Percentiles rank a stretch among this genome's conserved stretches.
Evolutionary conservation across 140 eudicot species (phyloP).

Genomic region (Oenanthe javanica): DNA sequence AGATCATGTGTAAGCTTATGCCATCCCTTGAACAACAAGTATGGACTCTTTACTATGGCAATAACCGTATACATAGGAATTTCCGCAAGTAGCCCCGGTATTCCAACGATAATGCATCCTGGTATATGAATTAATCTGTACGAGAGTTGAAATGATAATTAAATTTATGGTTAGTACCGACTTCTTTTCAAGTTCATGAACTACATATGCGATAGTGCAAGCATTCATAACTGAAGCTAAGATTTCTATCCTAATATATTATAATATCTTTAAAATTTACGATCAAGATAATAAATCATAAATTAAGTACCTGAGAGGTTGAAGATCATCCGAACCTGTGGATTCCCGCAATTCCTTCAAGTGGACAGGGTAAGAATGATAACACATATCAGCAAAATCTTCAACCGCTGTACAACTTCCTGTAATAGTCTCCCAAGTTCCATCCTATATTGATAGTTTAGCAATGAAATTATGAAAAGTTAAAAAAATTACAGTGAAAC

Average conservation of each 20-base stretch:
- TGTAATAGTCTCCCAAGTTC: slow-evolving; percentile 85
- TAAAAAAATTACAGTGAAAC: not conserved
- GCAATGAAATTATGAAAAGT: not conserved
- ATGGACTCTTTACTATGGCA: slow-evolving; percentile 79
- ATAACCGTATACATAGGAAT: slow-evolving; percentile 85
- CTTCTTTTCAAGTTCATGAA: not conserved
- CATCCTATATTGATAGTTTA: slow-evolving; percentile 52
- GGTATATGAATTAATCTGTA: slow-evolving; percentile 92
- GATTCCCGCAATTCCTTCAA: slow-evolving; percentile 79
- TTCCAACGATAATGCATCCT: slow-evolving; percentile 72
- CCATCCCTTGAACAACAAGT: slow-evolving; percentile 90
- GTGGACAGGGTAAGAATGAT: slow-evolving; percentile 73
- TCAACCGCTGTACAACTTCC: slow-evolving; percentile 90
- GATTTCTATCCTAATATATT: not conserved
- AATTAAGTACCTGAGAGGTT: slow-evolving; percentile 51
- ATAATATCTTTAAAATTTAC: not conserved
- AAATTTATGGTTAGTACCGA: not conserved
- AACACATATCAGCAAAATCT: slow-evolving; percentile 81
- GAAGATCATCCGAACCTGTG: slow-evolving; percentile 39
- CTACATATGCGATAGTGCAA: not conserved
- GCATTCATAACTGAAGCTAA: not conserved
- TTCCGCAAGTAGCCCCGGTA: slow-evolving; percentile 69
- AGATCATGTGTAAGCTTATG: slow-evolving; percentile 72
- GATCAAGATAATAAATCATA: not conserved
- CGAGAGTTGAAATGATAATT: not conserved